phyloP scores from a whole-genome alignment of 2,329 filamentous ascomycete genomes.

The Alternaria infectoria region DNA sequence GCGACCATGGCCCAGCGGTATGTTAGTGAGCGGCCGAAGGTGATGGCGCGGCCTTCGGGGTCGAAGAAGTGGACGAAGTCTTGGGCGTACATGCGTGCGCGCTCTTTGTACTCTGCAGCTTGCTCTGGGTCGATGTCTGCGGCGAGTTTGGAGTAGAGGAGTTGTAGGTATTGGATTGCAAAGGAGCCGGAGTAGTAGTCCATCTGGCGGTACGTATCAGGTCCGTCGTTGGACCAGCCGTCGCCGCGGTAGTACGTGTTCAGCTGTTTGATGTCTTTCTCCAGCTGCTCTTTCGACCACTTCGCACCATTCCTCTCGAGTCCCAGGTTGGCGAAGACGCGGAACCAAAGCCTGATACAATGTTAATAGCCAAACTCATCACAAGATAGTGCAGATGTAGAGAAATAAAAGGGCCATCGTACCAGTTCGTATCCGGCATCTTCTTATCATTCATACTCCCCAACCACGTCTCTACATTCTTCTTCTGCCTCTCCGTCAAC shows the following conservation, averaged over 20 bases:
- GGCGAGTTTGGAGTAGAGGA: constrained; percentile 76
- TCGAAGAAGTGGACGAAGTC: constrained; percentile 81
- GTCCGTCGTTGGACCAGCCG: constrained; percentile 84
- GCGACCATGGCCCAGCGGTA: constrained; percentile 88
- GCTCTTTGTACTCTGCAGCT: constrained; percentile 71
- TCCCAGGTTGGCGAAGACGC: constrained; percentile 82
- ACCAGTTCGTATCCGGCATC: constrained; percentile 70
- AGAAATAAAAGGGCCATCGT: constrained; percentile 14
- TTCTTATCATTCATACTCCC: constrained; percentile 82
- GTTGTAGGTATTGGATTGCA: constrained; percentile 79
- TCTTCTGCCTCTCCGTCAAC: constrained; percentile 66
- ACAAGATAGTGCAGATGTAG: not conserved
- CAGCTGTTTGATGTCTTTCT: constrained; percentile 77
- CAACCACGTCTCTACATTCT: constrained; percentile 74
- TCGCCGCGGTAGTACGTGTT: constrained; percentile 83
- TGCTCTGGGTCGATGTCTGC: constrained; percentile 68
- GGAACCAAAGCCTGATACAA: constrained; percentile 75
- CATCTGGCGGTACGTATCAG: constrained; percentile 80
- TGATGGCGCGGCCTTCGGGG: constrained; percentile 71
- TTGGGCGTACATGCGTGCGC: constrained; percentile 70
- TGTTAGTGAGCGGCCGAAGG: constrained; percentile 78
- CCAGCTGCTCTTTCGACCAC: constrained; percentile 72
- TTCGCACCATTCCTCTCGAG: constrained; percentile 75
- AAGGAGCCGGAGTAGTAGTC: constrained; percentile 86
- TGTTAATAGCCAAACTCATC: constrained; percentile 18